Evolutionary conservation across 2,329 filamentous ascomycete genomes (phyloP).

Genomic region (Cladosporium oxysporum): DNA sequence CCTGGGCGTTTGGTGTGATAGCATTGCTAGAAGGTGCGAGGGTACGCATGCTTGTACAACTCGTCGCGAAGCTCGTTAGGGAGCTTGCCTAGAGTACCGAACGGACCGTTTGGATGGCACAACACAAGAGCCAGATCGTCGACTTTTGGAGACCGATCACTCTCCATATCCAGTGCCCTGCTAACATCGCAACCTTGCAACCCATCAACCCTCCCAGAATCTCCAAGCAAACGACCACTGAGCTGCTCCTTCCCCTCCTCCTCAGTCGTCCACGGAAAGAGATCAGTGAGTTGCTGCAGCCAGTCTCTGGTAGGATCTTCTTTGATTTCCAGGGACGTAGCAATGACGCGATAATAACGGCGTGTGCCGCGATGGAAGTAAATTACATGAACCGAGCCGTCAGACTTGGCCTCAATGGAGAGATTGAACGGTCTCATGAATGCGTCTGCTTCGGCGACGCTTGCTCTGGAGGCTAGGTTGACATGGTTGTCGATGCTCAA

Average conservation of each 20-base stretch:
- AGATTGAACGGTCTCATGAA: not conserved
- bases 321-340: not conserved
- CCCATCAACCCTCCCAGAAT: not conserved
- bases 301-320: not conserved
- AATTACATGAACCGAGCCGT: not conserved
- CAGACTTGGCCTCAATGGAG: not conserved
- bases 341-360: not conserved
- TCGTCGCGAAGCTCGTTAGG: not conserved
- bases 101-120: not conserved
- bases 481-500: not conserved
- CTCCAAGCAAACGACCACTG: not conserved
- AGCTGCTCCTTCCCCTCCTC: not conserved
- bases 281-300: not conserved
- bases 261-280: not conserved
- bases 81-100: not conserved
- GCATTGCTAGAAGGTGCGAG: conserved; percentile 7
- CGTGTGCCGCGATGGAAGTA: not conserved
- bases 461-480: not conserved
- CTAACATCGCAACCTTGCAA: not conserved
- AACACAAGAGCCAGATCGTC: not conserved
- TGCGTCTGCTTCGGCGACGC: not conserved
- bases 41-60: not conserved
- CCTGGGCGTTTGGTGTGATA: not conserved
- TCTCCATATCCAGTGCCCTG: not conserved
- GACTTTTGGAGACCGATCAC: not conserved